Conservation (phyloP, 2,329 filamentous ascomycete genomes). For the Bimuria novae-zelandiae region DNA sequence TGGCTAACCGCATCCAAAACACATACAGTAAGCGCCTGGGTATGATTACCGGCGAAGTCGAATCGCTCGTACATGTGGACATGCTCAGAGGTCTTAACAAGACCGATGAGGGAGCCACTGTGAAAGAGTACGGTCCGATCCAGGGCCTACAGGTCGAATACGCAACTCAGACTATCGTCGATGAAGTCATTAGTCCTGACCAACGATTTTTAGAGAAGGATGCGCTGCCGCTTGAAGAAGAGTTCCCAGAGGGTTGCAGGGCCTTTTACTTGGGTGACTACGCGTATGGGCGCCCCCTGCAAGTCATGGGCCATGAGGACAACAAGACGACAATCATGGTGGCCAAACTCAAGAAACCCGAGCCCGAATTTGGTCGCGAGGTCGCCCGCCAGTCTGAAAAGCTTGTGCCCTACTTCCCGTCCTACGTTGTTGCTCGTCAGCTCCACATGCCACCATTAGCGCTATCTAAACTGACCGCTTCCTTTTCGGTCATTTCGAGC, state of each 20-base stretch:
- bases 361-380: slow-evolving; percentile 78
- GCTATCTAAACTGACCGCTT: slow-evolving; percentile 93
- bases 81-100: slow-evolving; percentile 91
- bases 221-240: slow-evolving; percentile 86
- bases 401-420: slow-evolving; percentile 78
- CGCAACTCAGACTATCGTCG: slow-evolving; percentile 88
- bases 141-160: slow-evolving; percentile 86
- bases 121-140: slow-evolving; percentile 91
- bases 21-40: slow-evolving; percentile 90
- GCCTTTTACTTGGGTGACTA: slow-evolving; percentile 95
- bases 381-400: slow-evolving; percentile 74
- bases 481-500: slow-evolving; percentile 82
- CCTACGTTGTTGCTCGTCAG: slow-evolving; percentile 83
- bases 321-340: slow-evolving; percentile 81
- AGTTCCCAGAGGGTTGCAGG: slow-evolving; percentile 81
- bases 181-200: slow-evolving; percentile 87
- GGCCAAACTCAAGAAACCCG: slow-evolving; percentile 71
- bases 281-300: slow-evolving; percentile 87
- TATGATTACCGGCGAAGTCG: slow-evolving; percentile 82
- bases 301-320: slow-evolving; percentile 73
- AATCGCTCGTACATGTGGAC: slow-evolving; percentile 88
- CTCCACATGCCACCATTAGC: slow-evolving; percentile 83
- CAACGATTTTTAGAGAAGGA: slow-evolving; percentile 88
- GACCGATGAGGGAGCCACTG: slow-evolving; percentile 84
- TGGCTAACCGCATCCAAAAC: slow-evolving; percentile 80